Conservation (phyloP, 345 rosid genomes). For the Sapria himalayana region DNA sequence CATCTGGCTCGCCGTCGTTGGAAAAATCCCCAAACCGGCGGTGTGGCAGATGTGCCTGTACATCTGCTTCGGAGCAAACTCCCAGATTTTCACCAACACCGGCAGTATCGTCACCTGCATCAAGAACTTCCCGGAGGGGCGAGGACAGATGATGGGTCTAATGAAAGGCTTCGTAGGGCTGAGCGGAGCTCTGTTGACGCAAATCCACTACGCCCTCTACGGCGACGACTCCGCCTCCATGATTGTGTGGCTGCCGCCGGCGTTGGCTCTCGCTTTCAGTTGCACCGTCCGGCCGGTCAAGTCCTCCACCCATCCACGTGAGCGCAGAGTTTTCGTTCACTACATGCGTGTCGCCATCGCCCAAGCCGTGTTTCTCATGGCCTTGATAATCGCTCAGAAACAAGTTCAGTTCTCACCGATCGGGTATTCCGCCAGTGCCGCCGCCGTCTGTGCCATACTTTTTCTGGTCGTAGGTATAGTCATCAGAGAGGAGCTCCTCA, state of each 20-base stretch:
- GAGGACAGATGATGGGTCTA: slow-evolving; percentile 64
- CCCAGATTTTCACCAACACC: slow-evolving; percentile 71
- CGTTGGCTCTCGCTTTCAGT: slow-evolving; percentile 75
- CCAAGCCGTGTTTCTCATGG: slow-evolving; percentile 62
- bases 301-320: slow-evolving; percentile 31
- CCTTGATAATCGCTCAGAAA: slow-evolving; percentile 34
- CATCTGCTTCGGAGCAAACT: slow-evolving; percentile 65
- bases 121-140: slow-evolving; percentile 65
- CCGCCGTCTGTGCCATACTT: slow-evolving; percentile 26
- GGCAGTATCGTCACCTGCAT: slow-evolving; percentile 80
- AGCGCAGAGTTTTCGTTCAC: slow-evolving; percentile 33
- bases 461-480: slow-evolving; percentile 43
- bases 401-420: slow-evolving; percentile 22
- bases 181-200: slow-evolving; percentile 75
- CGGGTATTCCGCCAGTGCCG: slow-evolving; percentile 28
- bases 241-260: slow-evolving; percentile 46
- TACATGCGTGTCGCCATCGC: slow-evolving; percentile 36
- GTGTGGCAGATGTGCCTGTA: slow-evolving; percentile 80
- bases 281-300: slow-evolving; percentile 35
- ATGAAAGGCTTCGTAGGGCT: slow-evolving; percentile 68
- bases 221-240: slow-evolving; percentile 57
- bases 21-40: slow-evolving; percentile 33
- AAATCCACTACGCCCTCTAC: slow-evolving; percentile 57
- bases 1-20: slow-evolving; percentile 63
- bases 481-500: slow-evolving; percentile 35